Percentiles rank a stretch among this genome's conserved stretches.
phyloP scores from a whole-genome alignment of 2,329 filamentous ascomycete genomes.

The Paecilomyces niveus region DNA sequence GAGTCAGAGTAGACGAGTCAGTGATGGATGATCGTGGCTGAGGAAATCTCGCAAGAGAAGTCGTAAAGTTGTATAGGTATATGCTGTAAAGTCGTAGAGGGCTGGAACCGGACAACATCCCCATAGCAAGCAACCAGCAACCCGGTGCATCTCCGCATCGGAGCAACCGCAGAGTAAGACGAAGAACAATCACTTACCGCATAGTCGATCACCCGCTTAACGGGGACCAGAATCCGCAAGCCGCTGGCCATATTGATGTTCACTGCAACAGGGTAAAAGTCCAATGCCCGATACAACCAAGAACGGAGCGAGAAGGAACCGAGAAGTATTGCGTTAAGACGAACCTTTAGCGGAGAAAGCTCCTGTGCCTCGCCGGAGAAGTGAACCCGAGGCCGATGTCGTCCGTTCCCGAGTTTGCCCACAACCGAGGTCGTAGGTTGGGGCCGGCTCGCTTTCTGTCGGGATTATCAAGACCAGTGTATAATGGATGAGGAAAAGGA shows the following conservation, averaged over 20 bases:
- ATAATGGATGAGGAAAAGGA: too few relatives aligned
- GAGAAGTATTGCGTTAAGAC: not conserved
- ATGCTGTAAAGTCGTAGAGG: not conserved
- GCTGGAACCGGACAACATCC: not conserved
- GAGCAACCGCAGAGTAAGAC: not conserved
- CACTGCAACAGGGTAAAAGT: not conserved
- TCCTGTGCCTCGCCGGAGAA: not conserved
- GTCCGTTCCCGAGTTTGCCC: not conserved
- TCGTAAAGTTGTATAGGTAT: not conserved
- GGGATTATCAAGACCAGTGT: not conserved
- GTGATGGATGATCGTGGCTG: not conserved
- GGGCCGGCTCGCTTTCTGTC: not conserved
- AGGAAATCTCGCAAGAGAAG: not conserved
- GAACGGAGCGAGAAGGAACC: not conserved
- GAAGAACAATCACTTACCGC: constrained; percentile 50
- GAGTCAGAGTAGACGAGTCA: not conserved
- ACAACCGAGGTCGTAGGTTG: constrained; percentile 1
- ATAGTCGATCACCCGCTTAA: constrained; percentile 84
- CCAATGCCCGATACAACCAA: constrained; percentile 1
- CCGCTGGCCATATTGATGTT: constrained; percentile 36
- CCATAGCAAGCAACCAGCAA: too few relatives aligned
- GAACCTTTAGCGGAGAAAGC: not conserved
- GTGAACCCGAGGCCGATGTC: constrained; percentile 1
- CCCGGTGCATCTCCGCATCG: not conserved
- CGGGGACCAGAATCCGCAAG: constrained; percentile 68